Percentiles rank a stretch among this genome's conserved stretches.
These are phyloP conservation scores for Pelargonium australe DNA, from an alignment of 441 rosid species.

Conservation along the genomic window DNA sequence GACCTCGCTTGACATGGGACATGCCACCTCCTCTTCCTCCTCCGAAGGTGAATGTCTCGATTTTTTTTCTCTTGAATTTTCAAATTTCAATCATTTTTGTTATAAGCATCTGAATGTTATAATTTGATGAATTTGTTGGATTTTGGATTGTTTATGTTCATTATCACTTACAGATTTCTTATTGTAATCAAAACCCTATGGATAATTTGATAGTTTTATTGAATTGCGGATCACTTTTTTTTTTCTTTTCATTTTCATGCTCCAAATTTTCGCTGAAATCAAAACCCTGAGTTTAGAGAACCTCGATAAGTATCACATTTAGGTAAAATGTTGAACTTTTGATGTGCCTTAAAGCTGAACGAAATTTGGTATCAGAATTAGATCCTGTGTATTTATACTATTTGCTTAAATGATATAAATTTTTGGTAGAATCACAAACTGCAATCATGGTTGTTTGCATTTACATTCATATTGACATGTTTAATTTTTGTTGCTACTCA, in stretches of 20 bases:
- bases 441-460: background rate
- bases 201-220: background rate
- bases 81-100: background rate
- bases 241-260: background rate
- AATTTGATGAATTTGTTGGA: background rate
- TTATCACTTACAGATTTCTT: background rate
- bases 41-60: slow-evolving; percentile 34
- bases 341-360: background rate
- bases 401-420: background rate
- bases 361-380: background rate
- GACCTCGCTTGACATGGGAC: slow-evolving; percentile 78
- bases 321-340: background rate
- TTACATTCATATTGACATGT: slow-evolving; percentile 2
- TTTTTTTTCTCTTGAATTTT: slow-evolving; percentile 7
- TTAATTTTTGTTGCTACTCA: slow-evolving; percentile 17
- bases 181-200: background rate
- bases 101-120: background rate
- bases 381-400: background rate
- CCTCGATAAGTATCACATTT: too few species aligned
- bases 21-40: slow-evolving; percentile 52
- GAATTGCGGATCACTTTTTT: background rate
- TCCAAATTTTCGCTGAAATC: background rate
- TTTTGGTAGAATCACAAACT: background rate
- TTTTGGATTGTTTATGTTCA: background rate
- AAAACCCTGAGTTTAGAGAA: too few species aligned